These are phyloP conservation scores for Candida odintsovae DNA, from an alignment of 805 yeast species.

Conservation along the genomic window DNA sequence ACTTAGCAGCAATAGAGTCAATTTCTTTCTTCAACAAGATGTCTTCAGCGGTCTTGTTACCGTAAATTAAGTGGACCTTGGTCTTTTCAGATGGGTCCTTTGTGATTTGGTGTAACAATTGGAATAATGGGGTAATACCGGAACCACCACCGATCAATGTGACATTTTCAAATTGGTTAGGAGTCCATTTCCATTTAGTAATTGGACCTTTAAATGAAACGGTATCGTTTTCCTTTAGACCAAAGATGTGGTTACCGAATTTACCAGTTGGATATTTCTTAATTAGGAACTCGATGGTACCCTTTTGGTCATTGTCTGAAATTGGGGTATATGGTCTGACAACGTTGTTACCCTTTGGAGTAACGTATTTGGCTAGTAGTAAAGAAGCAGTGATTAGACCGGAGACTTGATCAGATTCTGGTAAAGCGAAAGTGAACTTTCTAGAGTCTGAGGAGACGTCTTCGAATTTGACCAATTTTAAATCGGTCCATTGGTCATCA, in stretches of 20 bases:
- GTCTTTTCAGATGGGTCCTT: conserved; percentile 84
- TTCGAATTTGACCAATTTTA: conserved; percentile 44
- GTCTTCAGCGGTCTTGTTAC: conserved; percentile 72
- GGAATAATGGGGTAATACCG: conserved; percentile 95
- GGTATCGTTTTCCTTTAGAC: conserved; percentile 71
- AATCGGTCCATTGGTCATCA: conserved; percentile 66
- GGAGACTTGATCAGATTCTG: conserved; percentile 56
- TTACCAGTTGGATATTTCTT: conserved; percentile 84
- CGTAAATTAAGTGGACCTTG: conserved; percentile 77
- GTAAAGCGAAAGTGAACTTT: conserved; percentile 65
- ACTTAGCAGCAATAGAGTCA: conserved; percentile 57
- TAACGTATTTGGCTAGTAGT: conserved; percentile 72
- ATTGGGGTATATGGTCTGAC: conserved; percentile 80
- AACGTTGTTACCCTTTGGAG: conserved; percentile 80
- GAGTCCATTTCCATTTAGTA: conserved; percentile 83
- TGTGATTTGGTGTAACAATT: conserved; percentile 70
- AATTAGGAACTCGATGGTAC: conserved; percentile 72
- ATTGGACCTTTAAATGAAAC: conserved; percentile 93
- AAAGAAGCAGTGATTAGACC: conserved; percentile 81
- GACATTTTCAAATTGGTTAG: conserved; percentile 76
- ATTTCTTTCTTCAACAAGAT: conserved; percentile 74
- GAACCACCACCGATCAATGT: conserved; percentile 93
- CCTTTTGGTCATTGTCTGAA: conserved; percentile 61
- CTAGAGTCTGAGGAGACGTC: conserved; percentile 60
- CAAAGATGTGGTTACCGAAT: conserved; percentile 68